Percentiles rank a stretch among this genome's conserved stretches.
These are phyloP conservation scores for Kentomonas sorsogonicus DNA, from an alignment of 208 protist species.

Conservation along the genomic window DNA sequence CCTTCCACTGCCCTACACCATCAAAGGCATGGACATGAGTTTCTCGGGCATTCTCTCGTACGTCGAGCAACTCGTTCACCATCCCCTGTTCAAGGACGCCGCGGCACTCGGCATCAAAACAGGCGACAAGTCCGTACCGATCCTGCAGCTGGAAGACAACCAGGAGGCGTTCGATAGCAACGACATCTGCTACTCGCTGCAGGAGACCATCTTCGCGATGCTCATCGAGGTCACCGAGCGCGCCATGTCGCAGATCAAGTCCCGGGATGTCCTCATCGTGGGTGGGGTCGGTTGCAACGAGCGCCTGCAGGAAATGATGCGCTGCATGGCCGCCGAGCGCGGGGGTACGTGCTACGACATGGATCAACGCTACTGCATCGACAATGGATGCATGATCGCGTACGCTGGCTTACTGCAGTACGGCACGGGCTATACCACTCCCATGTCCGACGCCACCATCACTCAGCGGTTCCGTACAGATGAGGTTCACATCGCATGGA, in stretches of 20 bases:
- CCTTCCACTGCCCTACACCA: constrained; percentile 95
- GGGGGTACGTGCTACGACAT: constrained; percentile 90
- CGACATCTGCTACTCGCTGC: constrained; percentile 98
- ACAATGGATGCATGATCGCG: constrained; percentile 99
- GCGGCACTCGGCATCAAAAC: too few relatives aligned
- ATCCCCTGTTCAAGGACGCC: constrained; percentile 73
- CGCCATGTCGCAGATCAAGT: constrained; percentile 96
- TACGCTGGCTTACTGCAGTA: constrained; percentile 94
- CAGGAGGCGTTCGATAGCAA: constrained; percentile 77
- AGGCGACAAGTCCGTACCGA: too few relatives aligned
- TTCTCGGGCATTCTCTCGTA: constrained; percentile 94
- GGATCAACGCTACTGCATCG: constrained; percentile 98
- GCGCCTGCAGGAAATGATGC: constrained; percentile 97
- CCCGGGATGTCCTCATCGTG: constrained; percentile 96
- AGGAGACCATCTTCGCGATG: constrained; percentile 99
- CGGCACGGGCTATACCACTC: constrained; percentile 66
- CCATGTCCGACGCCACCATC: constrained; percentile 61
- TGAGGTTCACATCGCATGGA: constrained; percentile 93
- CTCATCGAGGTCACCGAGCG: constrained; percentile 99
- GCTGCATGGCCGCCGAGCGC: constrained; percentile 87
- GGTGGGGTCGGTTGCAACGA: constrained; percentile 99
- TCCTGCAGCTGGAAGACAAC: too few relatives aligned
- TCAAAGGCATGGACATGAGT: constrained; percentile 97
- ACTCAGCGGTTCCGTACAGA: constrained; percentile 95
- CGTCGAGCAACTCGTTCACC: constrained; percentile 68